A percentile compares a stretch with the other conserved stretches of the same genome.
These are phyloP conservation scores for Pholiota conissans DNA, from an alignment of 768 basidiomycete genomes.

Conservation along the genomic window DNA sequence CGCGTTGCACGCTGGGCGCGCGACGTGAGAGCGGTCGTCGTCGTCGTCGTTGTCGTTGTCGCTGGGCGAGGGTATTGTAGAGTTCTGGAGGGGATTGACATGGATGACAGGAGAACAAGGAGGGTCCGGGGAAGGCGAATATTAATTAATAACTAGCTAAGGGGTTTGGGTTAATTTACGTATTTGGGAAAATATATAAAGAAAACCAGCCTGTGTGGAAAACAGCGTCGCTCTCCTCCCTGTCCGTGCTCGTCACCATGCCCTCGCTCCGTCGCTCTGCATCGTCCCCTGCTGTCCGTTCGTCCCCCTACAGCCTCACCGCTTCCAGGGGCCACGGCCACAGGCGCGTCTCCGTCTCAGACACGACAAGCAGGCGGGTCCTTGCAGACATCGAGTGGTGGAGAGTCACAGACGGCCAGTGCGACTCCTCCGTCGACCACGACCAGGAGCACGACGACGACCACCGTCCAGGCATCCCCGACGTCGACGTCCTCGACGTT, in stretches of 20 bases:
- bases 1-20: not conserved
- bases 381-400: constrained; percentile 90
- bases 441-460: constrained; percentile 37
- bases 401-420: constrained; percentile 75
- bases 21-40: not conserved
- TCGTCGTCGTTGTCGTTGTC: not conserved
- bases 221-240: constrained; percentile 29
- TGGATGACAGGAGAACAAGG: constrained; percentile 8
- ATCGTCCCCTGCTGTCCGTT: constrained; percentile 69
- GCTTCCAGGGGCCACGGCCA: constrained; percentile 41
- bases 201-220: constrained; percentile 30
- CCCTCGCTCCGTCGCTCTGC: constrained; percentile 81
- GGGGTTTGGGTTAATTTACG: constrained; percentile 1
- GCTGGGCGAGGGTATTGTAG: not conserved
- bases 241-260: constrained; percentile 37
- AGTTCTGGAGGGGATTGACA: not conserved
- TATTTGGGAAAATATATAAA: constrained; percentile 45
- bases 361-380: constrained; percentile 63
- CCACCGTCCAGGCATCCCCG: constrained; percentile 37
- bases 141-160: constrained; percentile 10
- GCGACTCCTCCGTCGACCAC: constrained; percentile 43
- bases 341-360: constrained; percentile 70
- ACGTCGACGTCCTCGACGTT: constrained; percentile 24
- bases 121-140: not conserved
- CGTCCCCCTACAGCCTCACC: constrained; percentile 57